Percentiles rank a stretch among this genome's conserved stretches.
phyloP scores from a whole-genome alignment of 2,329 filamentous ascomycete species.

The Cladosporium sp. region DNA sequence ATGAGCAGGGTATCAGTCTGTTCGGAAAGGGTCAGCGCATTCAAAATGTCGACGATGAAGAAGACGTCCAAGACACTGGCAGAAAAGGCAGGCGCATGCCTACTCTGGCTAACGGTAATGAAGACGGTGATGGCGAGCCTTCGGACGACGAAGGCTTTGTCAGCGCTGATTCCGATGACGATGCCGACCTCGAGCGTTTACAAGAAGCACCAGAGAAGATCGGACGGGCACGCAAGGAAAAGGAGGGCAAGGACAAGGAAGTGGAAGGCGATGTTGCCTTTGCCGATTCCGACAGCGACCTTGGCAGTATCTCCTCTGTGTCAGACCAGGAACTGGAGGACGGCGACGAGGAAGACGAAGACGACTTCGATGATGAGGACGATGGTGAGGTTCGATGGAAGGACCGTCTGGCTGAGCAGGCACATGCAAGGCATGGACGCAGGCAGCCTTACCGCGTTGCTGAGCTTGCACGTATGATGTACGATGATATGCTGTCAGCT shows the following conservation, averaged over 20 bases:
- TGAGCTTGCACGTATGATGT: slow-evolving; percentile 83
- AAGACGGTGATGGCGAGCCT: slow-evolving; percentile 49
- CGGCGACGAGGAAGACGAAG: slow-evolving; percentile 49
- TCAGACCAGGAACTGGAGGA: slow-evolving; percentile 53
- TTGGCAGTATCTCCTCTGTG: slow-evolving; percentile 74
- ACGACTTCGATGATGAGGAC: slow-evolving; percentile 60
- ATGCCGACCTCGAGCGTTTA: slow-evolving; percentile 41
- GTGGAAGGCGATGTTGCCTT: slow-evolving; percentile 74
- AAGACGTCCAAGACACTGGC: slow-evolving; percentile 37
- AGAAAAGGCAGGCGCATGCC: slow-evolving; percentile 43
- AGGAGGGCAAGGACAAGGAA: slow-evolving; percentile 45
- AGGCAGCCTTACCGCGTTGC: slow-evolving; percentile 69
- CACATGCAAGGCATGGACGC: slow-evolving; percentile 64
- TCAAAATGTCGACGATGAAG: slow-evolving; percentile 48
- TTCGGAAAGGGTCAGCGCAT: slow-evolving; percentile 75
- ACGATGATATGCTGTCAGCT: slow-evolving; percentile 73
- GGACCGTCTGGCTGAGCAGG: slow-evolving; percentile 72
- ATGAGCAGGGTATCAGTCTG: slow-evolving; percentile 74
- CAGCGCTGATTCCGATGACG: slow-evolving; percentile 50
- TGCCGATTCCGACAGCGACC: slow-evolving; percentile 93
- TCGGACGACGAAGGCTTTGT: slow-evolving; percentile 46
- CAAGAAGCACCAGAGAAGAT: slow-evolving; percentile 42
- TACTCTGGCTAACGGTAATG: slow-evolving; percentile 41
- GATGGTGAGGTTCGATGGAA: slow-evolving; percentile 80
- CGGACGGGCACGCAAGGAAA: slow-evolving; percentile 48